Conservation (phyloP, 441 rosid species). For the Euphorbia corollata region DNA sequence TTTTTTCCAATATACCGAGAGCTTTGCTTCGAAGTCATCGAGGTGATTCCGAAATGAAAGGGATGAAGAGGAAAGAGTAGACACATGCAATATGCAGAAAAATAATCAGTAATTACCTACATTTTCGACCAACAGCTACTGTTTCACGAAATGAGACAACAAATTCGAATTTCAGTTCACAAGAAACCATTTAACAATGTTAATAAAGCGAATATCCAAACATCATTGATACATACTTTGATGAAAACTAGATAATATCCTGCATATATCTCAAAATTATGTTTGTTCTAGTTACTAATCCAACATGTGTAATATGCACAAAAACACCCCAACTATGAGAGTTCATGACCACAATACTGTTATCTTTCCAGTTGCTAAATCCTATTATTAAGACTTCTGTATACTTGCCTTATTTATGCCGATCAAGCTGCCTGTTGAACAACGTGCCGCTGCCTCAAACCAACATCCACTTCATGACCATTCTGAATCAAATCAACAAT, state of each 20-base stretch:
- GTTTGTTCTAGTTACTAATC: constrained; percentile 16
- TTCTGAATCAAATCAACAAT: constrained; percentile 29
- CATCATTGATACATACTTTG: too few species aligned
- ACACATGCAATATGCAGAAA: constrained; percentile 24
- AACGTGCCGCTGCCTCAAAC: constrained; percentile 52
- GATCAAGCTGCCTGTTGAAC: constrained; percentile 34
- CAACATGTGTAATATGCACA: constrained; percentile 31
- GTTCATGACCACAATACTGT: not conserved
- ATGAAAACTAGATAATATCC: not conserved
- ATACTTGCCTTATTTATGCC: not conserved
- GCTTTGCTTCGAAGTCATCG: constrained; percentile 69
- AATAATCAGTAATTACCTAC: constrained; percentile 68
- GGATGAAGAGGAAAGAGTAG: constrained; percentile 36
- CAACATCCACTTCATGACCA: constrained; percentile 45
- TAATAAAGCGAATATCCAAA: too few species aligned
- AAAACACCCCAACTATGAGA: constrained; percentile 5
- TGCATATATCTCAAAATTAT: not conserved
- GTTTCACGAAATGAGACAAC: constrained; percentile 57
- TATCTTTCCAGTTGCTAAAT: constrained; percentile 6
- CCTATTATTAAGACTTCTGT: constrained; percentile 14
- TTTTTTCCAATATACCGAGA: constrained; percentile 33
- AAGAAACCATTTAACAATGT: too few species aligned
- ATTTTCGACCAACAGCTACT: constrained; percentile 49
- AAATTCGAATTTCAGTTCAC: too few species aligned
- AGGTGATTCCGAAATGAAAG: constrained; percentile 57